These are phyloP conservation scores for Hysterium pulicare DNA, from an alignment of 2,329 filamentous ascomycete genomes.

Conservation along the genomic window DNA sequence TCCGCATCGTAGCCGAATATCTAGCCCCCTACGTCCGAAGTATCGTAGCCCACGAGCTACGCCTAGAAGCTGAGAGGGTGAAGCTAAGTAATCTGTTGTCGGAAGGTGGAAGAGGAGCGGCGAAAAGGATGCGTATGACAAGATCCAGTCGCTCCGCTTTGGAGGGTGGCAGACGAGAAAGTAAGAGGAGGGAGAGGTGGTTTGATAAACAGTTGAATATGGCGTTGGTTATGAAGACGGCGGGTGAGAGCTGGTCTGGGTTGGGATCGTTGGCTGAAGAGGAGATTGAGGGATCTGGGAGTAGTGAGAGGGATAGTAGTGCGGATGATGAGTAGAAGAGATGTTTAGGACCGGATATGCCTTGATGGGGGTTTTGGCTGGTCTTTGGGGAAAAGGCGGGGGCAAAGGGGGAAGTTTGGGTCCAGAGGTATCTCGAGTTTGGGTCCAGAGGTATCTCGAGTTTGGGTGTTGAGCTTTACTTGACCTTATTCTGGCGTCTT, in stretches of 20 bases:
- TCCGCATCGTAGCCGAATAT: conserved; percentile 66
- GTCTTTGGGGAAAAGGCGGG: too few relatives aligned
- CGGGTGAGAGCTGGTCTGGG: conserved; percentile 40
- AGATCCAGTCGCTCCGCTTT: conserved; percentile 72
- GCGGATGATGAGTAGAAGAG: conserved; percentile 4
- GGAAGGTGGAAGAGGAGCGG: conserved; percentile 50
- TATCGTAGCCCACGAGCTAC: conserved; percentile 74
- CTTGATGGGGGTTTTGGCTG: too few relatives aligned
- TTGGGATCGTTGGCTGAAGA: conserved; percentile 20
- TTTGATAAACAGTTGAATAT: conserved; percentile 63
- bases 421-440: too few relatives aligned
- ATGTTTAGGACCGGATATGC: too few relatives aligned
- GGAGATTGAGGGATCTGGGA: conserved; percentile 5
- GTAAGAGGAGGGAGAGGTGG: conserved; percentile 68
- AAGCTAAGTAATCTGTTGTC: conserved; percentile 61
- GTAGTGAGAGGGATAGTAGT: conserved; percentile 7
- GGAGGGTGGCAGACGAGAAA: conserved; percentile 67
- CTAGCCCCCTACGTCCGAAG: conserved; percentile 85
- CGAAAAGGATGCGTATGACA: conserved; percentile 66
- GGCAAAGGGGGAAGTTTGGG: too few relatives aligned
- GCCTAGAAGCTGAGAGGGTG: conserved; percentile 65
- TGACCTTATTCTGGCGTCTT: too few relatives aligned
- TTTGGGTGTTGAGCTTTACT: too few relatives aligned
- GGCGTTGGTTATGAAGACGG: conserved; percentile 62
- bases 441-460: too few relatives aligned